Percentiles rank a stretch among this genome's conserved stretches.
phyloP scores from a whole-genome alignment of 2,329 filamentous ascomycete species.

The Alternaria gaisen region DNA sequence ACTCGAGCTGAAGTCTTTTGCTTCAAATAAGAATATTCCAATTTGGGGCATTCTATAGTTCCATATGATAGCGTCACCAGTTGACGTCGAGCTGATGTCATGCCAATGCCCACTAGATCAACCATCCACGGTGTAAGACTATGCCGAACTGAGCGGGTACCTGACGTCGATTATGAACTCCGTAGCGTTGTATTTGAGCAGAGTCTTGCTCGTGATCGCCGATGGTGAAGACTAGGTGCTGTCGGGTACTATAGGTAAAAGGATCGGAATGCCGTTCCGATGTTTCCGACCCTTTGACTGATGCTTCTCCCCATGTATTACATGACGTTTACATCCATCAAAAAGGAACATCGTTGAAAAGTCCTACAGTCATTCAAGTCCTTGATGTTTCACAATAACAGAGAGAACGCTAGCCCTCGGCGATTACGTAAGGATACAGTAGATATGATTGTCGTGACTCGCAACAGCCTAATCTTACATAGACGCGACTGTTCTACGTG shows the following conservation, averaged over 20 bases:
- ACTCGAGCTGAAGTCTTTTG: background rate
- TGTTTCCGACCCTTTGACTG: background rate
- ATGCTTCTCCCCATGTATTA: background rate
- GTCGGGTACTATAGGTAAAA: background rate
- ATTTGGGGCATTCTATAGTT: background rate
- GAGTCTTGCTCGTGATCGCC: constrained; percentile 1
- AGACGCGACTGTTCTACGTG: background rate
- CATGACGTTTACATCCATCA: background rate
- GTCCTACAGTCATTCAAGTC: accelerated
- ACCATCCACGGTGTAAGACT: background rate
- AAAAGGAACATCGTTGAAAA: background rate
- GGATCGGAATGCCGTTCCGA: constrained; percentile 3
- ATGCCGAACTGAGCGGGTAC: constrained; percentile 2
- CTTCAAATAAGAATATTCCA: background rate
- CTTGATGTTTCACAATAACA: background rate
- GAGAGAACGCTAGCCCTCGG: background rate
- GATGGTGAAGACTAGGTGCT: constrained; percentile 1
- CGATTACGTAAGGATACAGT: background rate
- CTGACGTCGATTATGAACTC: constrained; percentile 7
- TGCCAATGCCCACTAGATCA: background rate
- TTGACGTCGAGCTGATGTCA: constrained; percentile 30
- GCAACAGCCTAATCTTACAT: background rate
- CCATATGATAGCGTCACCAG: constrained; percentile 20
- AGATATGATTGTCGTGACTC: background rate
- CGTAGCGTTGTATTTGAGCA: background rate